Evolutionary conservation across 2,329 filamentous ascomycete genomes (phyloP), one percentile per base, ranked within the genome.

Genomic region (Sporothrix luriei): DNA sequence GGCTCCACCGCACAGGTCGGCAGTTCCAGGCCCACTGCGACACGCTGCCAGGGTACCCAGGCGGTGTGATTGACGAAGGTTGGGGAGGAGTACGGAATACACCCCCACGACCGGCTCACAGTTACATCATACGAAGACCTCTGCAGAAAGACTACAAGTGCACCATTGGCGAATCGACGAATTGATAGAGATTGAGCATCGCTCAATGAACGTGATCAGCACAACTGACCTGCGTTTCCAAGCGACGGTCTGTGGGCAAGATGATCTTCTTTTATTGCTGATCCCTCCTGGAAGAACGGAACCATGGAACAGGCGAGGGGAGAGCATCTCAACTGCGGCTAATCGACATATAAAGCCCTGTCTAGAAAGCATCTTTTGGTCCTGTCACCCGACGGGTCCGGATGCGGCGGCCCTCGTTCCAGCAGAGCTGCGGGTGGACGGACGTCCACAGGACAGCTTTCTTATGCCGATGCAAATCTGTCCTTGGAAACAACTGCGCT

Each of bases 241-340:
- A 38, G 19, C 40, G 57, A 62, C 38, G 57, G 13, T 62, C 57
- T 62, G 38, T 13, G 21, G 57, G 57, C 49, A 40, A 62, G 21
- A 19, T 14, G 11, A 62, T 46, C 21, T 46, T 16, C 3, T 11
- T 11, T 24, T 62, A 38, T 62, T 43, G 57, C 21, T 19, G 57
- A 62, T 62, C 57, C 11, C 7, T 16, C 16, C 1, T 26, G 14
- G 26, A 19, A 26, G 14, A 10, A 24, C 2, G 26, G 1, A 62
- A 26, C 38, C 57, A 43, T 61, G 38, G 57, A 33, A 46, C 57
- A 62, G 57, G 57, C 19, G 54, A 57, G 54, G 19, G 54, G 57
- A 43, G 55, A 40, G 55, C 16, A 43, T 19, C 6, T 7, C 48
- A 19, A 19, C 16, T 49, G 19, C 10, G 54, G 2, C 54, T 38